Evolutionary conservation across 2,329 filamentous ascomycete species (phyloP).

Genomic region (Penicillium sp.): DNA sequence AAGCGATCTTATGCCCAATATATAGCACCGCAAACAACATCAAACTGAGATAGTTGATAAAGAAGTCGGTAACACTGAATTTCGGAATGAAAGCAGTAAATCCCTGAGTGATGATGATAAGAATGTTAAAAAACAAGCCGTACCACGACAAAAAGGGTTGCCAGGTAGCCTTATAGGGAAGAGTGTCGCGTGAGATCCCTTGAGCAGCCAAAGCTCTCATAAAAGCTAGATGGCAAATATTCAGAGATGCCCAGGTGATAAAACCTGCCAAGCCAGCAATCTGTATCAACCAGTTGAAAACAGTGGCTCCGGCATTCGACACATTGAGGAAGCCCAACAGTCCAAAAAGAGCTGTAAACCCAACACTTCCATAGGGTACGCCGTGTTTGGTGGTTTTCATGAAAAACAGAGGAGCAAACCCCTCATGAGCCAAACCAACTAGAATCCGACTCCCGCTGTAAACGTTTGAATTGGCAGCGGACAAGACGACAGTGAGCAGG

Average conservation of each 20-base stretch:
- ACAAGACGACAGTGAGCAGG: constrained; percentile 1
- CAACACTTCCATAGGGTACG: constrained; percentile 3
- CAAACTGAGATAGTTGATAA: constrained; percentile 9
- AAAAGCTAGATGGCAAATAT: constrained; percentile 3
- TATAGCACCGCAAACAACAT: constrained; percentile 4
- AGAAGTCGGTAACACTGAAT: constrained; percentile 4
- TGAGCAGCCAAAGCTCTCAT: constrained; percentile 6
- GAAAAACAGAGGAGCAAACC: constrained; percentile 5
- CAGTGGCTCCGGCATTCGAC: constrained; percentile 1
- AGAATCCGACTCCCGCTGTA: constrained; percentile 9
- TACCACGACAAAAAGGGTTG: constrained; percentile 6
- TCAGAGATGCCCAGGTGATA: constrained; percentile 7
- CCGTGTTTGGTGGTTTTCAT: constrained; percentile 1
- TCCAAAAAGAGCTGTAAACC: constrained; percentile 2
- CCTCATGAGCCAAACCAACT: constrained; percentile 4
- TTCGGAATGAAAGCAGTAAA: constrained; percentile 8
- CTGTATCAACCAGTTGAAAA: constrained; percentile 10
- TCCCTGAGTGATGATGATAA: constrained; percentile 7
- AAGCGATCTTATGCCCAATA: constrained; percentile 2
- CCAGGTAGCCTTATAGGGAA: constrained; percentile 6
- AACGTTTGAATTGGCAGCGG: constrained; percentile 8
- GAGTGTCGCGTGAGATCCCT: constrained; percentile 1
- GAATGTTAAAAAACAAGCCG: constrained; percentile 4
- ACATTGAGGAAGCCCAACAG: constrained; percentile 7
- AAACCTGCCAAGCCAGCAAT: constrained; percentile 6